A percentile compares a stretch with the other conserved stretches of the same genome.
Evolutionary conservation across 106 monocot species (phyloP).

Genomic region (Platanthera guangdongensis): DNA sequence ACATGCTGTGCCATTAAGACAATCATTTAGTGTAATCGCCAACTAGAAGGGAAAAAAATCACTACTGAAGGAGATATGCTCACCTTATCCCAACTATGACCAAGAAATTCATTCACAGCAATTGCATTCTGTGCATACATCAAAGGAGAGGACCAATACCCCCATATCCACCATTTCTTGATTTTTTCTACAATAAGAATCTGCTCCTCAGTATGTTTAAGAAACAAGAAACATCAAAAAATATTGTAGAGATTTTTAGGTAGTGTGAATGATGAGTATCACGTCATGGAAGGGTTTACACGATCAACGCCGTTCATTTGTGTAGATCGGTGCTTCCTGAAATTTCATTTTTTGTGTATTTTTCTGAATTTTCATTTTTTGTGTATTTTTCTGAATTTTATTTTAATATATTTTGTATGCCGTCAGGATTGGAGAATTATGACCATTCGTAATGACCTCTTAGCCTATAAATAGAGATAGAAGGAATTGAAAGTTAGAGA

Average conservation of each 20-base stretch:
- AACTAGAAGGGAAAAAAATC: neutral
- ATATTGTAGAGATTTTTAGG: neutral
- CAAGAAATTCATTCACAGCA: conserved; percentile 71
- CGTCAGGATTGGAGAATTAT: no score
- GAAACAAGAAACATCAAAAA: neutral
- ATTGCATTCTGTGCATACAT: conserved; percentile 85
- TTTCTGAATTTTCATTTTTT: no score
- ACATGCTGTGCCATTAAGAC: conserved; percentile 12
- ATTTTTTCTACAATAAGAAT: conserved; percentile 31
- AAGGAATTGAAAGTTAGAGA: no score
- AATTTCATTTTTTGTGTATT: no score
- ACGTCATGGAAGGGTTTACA: no score
- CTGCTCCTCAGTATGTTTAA: neutral
- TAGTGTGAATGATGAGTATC: neutral
- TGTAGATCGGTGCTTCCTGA: no score
- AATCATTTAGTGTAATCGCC: neutral
- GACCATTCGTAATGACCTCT: no score
- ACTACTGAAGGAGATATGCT: neutral
- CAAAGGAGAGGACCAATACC: conserved; percentile 72
- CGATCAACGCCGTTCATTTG: no score
- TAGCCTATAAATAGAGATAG: no score
- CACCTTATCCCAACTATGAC: conserved; percentile 46
- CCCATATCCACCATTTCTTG: conserved; percentile 73
- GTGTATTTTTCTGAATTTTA: no score
- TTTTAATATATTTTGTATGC: no score